Evolutionary conservation across 1,139 yeast species (phyloP).

Genomic region (Debaryomycetaceae sp.): DNA sequence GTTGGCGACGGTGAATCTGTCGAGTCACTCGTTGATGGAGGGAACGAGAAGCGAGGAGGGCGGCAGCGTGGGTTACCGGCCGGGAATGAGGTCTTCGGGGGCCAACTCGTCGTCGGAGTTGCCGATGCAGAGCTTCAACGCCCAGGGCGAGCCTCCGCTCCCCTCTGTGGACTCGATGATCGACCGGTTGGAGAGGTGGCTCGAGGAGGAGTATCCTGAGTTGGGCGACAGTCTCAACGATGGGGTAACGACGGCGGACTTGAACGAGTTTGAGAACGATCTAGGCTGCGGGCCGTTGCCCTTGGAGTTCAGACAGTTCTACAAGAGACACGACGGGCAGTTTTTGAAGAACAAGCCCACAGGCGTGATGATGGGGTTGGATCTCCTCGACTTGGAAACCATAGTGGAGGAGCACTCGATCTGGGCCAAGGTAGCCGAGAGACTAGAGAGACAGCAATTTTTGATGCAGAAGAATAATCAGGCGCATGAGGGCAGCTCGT

Average conservation of each 20-base stretch:
- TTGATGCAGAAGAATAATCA: conserved; percentile 27
- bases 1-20: conserved; percentile 24
- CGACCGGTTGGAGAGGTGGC: conserved; percentile 71
- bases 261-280: conserved; percentile 74
- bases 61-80: conserved; percentile 32
- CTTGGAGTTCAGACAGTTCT: conserved; percentile 70
- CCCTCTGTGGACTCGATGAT: conserved; percentile 71
- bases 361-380: conserved; percentile 70
- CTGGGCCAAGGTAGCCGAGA: conserved; percentile 68
- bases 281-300: conserved; percentile 64
- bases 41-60: conserved; percentile 15
- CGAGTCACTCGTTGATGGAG: conserved; percentile 25
- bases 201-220: conserved; percentile 78
- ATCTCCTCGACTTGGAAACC: conserved; percentile 66
- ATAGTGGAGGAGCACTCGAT: conserved; percentile 66
- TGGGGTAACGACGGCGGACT: conserved; percentile 72
- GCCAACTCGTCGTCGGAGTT: conserved; percentile 32
- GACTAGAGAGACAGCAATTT: conserved; percentile 43
- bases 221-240: conserved; percentile 66
- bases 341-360: conserved; percentile 71
- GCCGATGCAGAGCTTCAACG: conserved; percentile 40
- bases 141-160: conserved; percentile 62
- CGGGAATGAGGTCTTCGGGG: conserved; percentile 36
- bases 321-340: conserved; percentile 79
- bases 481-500: conserved; percentile 11